Evolutionary conservation across 306 rosid species (phyloP).

Genomic region (Coriaria nepalensis): DNA sequence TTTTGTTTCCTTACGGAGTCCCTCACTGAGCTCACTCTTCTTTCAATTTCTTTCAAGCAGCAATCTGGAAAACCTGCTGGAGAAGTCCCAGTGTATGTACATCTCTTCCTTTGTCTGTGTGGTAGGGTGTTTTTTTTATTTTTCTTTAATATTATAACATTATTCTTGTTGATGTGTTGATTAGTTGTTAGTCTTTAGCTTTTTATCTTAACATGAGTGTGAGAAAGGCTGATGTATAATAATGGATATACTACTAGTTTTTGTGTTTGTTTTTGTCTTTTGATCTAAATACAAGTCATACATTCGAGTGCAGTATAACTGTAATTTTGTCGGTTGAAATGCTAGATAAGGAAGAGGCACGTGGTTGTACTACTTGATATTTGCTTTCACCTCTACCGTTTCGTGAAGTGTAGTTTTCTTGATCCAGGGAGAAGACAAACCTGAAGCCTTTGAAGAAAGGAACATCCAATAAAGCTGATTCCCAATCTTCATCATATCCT

Average conservation of each 20-base stretch:
- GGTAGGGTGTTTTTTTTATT: too few species aligned
- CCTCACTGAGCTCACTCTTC: conserved; percentile 6
- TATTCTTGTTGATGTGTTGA: too few species aligned
- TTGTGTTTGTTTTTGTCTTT: conserved; percentile 2
- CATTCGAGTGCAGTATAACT: neutral
- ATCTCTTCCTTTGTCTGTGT: conserved; percentile 16
- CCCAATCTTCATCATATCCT: conserved; percentile 77
- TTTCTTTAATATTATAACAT: neutral
- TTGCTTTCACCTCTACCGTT: conserved; percentile 11
- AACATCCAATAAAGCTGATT: conserved; percentile 24
- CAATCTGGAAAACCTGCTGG: conserved; percentile 54
- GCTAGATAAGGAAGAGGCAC: neutral
- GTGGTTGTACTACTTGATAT: neutral
- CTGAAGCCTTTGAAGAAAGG: conserved; percentile 35
- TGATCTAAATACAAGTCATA: neutral
- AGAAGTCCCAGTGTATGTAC: conserved; percentile 47
- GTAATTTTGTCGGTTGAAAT: conserved; percentile 1
- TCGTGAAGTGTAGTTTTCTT: conserved; percentile 14
- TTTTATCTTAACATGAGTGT: too few species aligned
- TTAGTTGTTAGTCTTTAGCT: too few species aligned
- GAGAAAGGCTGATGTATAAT: too few species aligned
- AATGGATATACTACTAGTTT: conserved; percentile 4
- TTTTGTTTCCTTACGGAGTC: conserved; percentile 23
- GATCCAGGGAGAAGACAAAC: conserved; percentile 54
- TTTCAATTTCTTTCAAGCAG: conserved; percentile 35